Percentiles rank a stretch among this genome's conserved stretches.
Conservation (phyloP, 768 basidiomycete genomes). For the Kockovaella imperatae region DNA sequence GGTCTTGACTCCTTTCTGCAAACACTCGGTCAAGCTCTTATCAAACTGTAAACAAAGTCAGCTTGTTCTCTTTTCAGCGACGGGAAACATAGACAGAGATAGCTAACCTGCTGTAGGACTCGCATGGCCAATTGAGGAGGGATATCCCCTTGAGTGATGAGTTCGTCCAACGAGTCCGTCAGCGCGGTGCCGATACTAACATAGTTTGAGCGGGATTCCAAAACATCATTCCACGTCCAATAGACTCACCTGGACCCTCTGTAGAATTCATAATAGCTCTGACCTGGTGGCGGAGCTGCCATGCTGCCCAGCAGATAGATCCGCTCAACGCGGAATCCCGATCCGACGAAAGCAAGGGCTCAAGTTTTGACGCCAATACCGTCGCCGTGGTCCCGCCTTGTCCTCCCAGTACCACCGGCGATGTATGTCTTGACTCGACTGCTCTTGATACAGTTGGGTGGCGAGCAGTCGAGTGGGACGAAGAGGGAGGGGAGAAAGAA, state of each 20-base stretch:
- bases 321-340: background rate
- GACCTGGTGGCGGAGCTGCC: slow-evolving; percentile 12
- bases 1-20: slow-evolving; percentile 87
- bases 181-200: slow-evolving; percentile 89
- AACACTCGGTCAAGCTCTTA: slow-evolving; percentile 84
- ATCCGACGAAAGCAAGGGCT: too few species aligned
- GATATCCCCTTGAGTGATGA: slow-evolving; percentile 92
- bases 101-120: slow-evolving; percentile 81
- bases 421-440: too few species aligned
- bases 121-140: slow-evolving; percentile 98
- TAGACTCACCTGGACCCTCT: slow-evolving; percentile 33
- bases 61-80: background rate
- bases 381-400: too few species aligned
- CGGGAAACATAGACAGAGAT: background rate
- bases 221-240: background rate
- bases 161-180: slow-evolving; percentile 95
- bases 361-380: too few species aligned
- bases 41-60: slow-evolving; percentile 57
- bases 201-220: background rate
- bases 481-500: too few species aligned
- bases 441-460: too few species aligned
- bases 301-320: slow-evolving; percentile 1
- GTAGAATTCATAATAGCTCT: slow-evolving; percentile 41
- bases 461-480: too few species aligned
- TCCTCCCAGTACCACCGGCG: too few species aligned